Percentiles rank a stretch among this genome's conserved stretches.
These are phyloP conservation scores for Cucurbita pepo DNA, from an alignment of 306 rosid species.

Conservation along the genomic window DNA sequence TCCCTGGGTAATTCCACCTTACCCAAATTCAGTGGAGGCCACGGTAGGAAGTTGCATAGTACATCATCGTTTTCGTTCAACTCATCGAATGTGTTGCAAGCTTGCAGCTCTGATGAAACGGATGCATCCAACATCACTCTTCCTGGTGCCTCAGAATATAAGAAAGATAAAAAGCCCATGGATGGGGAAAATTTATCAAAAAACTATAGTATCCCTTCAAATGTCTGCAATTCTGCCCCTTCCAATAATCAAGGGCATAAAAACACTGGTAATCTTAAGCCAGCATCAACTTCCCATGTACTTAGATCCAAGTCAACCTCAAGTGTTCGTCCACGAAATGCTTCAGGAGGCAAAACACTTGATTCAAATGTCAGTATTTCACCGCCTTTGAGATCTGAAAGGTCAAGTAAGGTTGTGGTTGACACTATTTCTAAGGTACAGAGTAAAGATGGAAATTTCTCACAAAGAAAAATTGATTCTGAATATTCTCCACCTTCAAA, in stretches of 20 bases:
- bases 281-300: constrained; percentile 17
- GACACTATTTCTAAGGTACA: constrained; percentile 9
- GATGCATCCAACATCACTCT: constrained; percentile 12
- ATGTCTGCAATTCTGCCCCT: constrained; percentile 14
- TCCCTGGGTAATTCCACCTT: constrained; percentile 3
- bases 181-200: constrained; percentile 17
- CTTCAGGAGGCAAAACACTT: constrained; percentile 14
- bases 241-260: constrained; percentile 16
- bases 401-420: constrained; percentile 21
- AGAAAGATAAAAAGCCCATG: constrained; percentile 12
- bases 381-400: constrained; percentile 18
- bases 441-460: constrained; percentile 14
- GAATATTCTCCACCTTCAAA: constrained; percentile 19
- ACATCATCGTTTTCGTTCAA: constrained; percentile 23
- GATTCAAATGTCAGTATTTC: constrained; percentile 22
- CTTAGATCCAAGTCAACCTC: constrained; percentile 21
- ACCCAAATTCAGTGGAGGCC: constrained; percentile 17
- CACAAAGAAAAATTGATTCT: constrained; percentile 8
- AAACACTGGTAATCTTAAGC: constrained; percentile 1
- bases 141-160: constrained; percentile 9
- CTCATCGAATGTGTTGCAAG: constrained; percentile 15
- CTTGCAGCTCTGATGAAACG: constrained; percentile 15
- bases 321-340: constrained; percentile 9
- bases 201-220: constrained; percentile 13
- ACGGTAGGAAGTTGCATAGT: constrained; percentile 15